A percentile compares a stretch with the other conserved stretches of the same genome.
Evolutionary conservation across 495 filamentous ascomycete genomes (phyloP).

Genomic region (Saxispiralis lemnorum): DNA sequence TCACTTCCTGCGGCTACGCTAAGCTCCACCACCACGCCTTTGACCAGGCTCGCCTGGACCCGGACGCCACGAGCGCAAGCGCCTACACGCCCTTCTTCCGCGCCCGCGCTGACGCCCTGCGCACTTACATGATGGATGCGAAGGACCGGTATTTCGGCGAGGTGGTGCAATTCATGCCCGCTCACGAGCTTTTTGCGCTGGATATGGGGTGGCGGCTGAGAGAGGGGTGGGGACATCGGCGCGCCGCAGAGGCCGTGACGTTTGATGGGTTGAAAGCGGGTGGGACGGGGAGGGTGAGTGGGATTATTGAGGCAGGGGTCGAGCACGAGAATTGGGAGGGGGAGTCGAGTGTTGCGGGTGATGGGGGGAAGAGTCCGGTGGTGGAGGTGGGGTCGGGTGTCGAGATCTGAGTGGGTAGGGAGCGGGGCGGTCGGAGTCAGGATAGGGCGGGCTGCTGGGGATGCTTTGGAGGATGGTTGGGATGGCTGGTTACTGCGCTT

Average conservation of each 20-base stretch:
- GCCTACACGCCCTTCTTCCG: constrained; percentile 8
- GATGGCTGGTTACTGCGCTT: too few species aligned
- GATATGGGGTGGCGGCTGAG: constrained; percentile 16
- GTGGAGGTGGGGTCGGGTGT: too few species aligned
- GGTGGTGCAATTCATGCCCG: constrained; percentile 20
- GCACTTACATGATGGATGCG: constrained; percentile 7
- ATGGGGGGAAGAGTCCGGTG: too few species aligned
- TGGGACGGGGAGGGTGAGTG: constrained; percentile 21
- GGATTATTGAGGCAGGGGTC: constrained; percentile 3
- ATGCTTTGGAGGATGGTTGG: too few species aligned
- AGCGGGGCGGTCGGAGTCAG: too few species aligned
- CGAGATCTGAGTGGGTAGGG: too few species aligned
- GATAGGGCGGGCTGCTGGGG: too few species aligned
- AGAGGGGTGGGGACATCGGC: constrained; percentile 18
- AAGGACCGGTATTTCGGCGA: constrained; percentile 14
- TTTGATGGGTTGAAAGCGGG: constrained; percentile 21
- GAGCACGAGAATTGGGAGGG: too few species aligned
- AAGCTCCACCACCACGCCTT: constrained; percentile 11
- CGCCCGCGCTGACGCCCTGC: constrained; percentile 9
- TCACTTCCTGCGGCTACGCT: constrained; percentile 24
- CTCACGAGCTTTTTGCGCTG: constrained; percentile 15
- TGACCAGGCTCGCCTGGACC: constrained; percentile 17
- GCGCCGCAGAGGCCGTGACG: constrained; percentile 15
- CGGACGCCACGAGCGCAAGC: background rate
- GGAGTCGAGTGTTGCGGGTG: too few species aligned